Conservation (phyloP, 768 basidiomycete genomes). For the Lactarius pseudohatsudake region DNA sequence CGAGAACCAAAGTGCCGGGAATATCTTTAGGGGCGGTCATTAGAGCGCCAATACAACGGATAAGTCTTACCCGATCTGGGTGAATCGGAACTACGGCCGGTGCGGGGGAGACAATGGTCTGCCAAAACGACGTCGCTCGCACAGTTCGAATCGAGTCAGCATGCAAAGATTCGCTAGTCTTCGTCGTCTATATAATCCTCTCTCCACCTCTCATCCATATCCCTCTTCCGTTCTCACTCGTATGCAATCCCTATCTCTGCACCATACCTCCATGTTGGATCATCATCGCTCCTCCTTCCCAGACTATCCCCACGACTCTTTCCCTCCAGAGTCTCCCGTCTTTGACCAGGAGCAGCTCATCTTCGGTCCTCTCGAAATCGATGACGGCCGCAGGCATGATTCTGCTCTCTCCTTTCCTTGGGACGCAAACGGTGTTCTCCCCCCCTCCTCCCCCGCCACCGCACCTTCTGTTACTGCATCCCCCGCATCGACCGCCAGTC, state of each 20-base stretch:
- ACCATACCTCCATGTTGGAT: slow-evolving; percentile 31
- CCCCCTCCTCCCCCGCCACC: slow-evolving; percentile 40
- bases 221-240: slow-evolving; percentile 30
- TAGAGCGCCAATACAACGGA: slow-evolving; percentile 8
- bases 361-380: slow-evolving; percentile 58
- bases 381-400: slow-evolving; percentile 41
- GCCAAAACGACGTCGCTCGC: no score
- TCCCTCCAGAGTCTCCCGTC: slow-evolving; percentile 37
- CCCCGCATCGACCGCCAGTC: slow-evolving; percentile 42
- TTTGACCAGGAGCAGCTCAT: slow-evolving; percentile 54
- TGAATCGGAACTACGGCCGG: not conserved
- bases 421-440: slow-evolving; percentile 44
- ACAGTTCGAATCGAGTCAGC: no score
- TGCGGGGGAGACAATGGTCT: not conserved
- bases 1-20: slow-evolving; percentile 21
- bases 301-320: slow-evolving; percentile 32
- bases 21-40: slow-evolving; percentile 25
- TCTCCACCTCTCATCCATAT: slow-evolving; percentile 31
- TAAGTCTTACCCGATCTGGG: slow-evolving; percentile 7
- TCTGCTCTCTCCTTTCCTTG: slow-evolving; percentile 34
- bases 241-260: slow-evolving; percentile 30
- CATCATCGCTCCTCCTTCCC: slow-evolving; percentile 30
- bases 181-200: slow-evolving; percentile 31
- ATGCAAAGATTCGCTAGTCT: slow-evolving; percentile 11
- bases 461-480: slow-evolving; percentile 41